phyloP scores from a whole-genome alignment of 345 rosid species.

The Lenwebbia sp. region DNA sequence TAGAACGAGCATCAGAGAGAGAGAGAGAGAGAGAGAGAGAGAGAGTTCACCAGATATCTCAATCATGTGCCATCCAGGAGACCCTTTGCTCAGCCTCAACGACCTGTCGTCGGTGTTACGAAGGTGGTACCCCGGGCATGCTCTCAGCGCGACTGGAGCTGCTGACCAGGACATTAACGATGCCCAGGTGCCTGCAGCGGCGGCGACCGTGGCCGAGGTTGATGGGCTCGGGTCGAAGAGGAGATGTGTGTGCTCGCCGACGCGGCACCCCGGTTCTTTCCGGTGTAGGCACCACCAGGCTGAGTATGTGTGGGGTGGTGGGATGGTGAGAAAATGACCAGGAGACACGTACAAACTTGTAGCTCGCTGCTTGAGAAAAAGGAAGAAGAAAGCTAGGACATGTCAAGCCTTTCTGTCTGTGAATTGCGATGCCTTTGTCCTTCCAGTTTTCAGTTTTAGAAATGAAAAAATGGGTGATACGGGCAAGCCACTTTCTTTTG shows the following conservation, averaged over 20 bases:
- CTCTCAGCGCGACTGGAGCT: neutral
- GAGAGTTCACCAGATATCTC: neutral
- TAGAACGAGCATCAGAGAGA: neutral
- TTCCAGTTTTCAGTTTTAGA: neutral
- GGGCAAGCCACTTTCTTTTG: neutral
- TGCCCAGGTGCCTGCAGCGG: neutral
- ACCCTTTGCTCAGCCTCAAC: neutral
- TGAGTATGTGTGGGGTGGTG: constrained; percentile 34
- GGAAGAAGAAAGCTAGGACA: neutral
- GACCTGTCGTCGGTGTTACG: neutral
- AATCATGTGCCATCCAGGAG: neutral
- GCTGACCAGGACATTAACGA: neutral
- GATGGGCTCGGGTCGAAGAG: constrained; percentile 9
- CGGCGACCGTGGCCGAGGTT: neutral
- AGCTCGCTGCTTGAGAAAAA: neutral
- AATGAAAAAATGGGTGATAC: neutral
- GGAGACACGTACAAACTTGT: neutral
- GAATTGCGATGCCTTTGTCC: neutral
- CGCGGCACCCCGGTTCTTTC: constrained; percentile 72
- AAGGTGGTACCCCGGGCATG: neutral
- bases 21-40: neutral
- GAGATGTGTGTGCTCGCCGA: constrained; percentile 62
- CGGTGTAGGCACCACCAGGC: constrained; percentile 63
- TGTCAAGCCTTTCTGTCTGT: neutral
- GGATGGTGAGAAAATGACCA: neutral